Conservation (phyloP, 495 filamentous ascomycete species). For the Penicillium chermesinum region DNA sequence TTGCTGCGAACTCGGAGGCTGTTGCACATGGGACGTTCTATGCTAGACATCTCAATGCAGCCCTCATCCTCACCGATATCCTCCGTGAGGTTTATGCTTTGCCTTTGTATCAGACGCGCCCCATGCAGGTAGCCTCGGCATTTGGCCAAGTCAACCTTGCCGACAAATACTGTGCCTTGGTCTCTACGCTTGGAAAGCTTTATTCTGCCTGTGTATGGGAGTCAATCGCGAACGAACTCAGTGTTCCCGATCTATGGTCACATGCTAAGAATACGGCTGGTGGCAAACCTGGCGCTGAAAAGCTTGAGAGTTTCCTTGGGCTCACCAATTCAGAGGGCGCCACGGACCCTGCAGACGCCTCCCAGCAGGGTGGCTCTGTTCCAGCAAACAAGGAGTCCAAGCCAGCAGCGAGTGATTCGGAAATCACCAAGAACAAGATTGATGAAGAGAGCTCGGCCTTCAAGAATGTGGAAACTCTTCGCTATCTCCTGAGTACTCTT, state of each 20-base stretch:
- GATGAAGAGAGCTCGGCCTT: constrained; percentile 54
- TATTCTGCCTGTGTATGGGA: constrained; percentile 78
- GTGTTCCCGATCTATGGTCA: constrained; percentile 62
- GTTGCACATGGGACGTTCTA: constrained; percentile 62
- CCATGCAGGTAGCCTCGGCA: constrained; percentile 45
- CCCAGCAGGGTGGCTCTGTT: constrained; percentile 16
- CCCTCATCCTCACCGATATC: constrained; percentile 67
- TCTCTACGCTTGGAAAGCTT: constrained; percentile 67
- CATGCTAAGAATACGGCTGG: constrained; percentile 53
- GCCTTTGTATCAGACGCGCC: constrained; percentile 56
- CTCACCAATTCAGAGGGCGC: constrained; percentile 9
- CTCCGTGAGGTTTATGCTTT: constrained; percentile 67
- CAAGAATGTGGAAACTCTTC: constrained; percentile 72
- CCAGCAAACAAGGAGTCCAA: constrained; percentile 19
- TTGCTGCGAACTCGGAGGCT: constrained; percentile 14
- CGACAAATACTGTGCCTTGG: constrained; percentile 67
- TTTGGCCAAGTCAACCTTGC: constrained; percentile 72
- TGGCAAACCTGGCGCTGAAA: constrained; percentile 40
- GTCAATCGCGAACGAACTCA: constrained; percentile 66
- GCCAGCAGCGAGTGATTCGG: constrained; percentile 30
- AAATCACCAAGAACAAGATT: constrained; percentile 32
- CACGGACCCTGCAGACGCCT: constrained; percentile 10
- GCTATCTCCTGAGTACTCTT: constrained; percentile 69
- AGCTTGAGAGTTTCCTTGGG: constrained; percentile 36
- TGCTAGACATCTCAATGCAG: constrained; percentile 68